Conservation (phyloP, 768 basidiomycete genomes). For the Russula lepida region DNA sequence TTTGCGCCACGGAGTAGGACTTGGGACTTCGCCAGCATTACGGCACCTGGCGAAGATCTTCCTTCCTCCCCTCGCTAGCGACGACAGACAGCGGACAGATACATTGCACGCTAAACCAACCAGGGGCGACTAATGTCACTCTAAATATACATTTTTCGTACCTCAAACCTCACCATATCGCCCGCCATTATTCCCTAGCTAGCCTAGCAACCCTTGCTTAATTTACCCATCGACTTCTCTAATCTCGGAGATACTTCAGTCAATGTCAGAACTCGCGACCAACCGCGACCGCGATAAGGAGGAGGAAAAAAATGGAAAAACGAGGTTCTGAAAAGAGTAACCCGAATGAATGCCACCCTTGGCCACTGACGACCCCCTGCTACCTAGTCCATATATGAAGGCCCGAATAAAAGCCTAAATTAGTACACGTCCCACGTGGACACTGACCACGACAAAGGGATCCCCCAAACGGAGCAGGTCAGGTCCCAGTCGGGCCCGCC, state of each 20-base stretch:
- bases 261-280: neutral
- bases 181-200: slow-evolving; percentile 11
- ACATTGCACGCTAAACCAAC: neutral
- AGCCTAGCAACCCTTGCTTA: slow-evolving; percentile 1
- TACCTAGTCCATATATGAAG: neutral
- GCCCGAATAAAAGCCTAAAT: slow-evolving; percentile 9
- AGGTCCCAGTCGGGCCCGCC: neutral
- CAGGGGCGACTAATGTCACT: neutral
- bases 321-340: neutral
- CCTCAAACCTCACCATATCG: neutral
- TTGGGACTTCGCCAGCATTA: neutral
- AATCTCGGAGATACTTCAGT: neutral
- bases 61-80: neutral
- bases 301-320: no score
- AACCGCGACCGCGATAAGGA: neutral
- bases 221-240: neutral
- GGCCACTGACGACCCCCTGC: no score
- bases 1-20: neutral
- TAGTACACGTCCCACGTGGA: slow-evolving; percentile 1
- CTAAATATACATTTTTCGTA: neutral
- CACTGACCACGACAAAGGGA: slow-evolving; percentile 11
- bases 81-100: neutral
- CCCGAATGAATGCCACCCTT: no score
- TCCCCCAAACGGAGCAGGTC: neutral
- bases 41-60: slow-evolving; percentile 1